Base-by-base conservation (phyloP, 148 eudicot species). In the Vaccinium macrocarpon region DNA sequence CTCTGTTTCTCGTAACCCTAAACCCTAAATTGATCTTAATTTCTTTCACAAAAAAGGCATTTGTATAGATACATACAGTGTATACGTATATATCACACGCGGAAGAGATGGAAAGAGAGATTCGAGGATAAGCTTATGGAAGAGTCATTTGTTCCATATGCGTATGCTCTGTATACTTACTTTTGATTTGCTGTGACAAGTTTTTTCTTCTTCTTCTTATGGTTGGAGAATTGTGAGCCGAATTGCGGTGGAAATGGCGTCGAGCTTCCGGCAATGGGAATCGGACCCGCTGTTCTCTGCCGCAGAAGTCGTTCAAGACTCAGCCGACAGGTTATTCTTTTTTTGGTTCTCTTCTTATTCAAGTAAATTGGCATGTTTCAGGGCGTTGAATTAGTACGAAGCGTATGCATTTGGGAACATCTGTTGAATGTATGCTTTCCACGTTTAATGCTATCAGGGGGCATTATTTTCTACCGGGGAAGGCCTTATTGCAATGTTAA, bases 241-340 rank as follows among this genome's bases (percentile, higher is more conserved):
- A 35, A 1, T n/a, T 21, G 64, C 50, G 77, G 32, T 2, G 32
- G 78, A 50, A 64, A 85, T 82, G 84, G 87, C 82, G 27, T 87
- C 84, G 82, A 84, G 88, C n/a, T 81, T 84, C 78, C 82, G 84
- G 5, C 79, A 81, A 79, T 84, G 90, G 88, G 88, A 86, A 59
- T 86, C 88, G 56, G 90, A 88, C 87, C 90, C 90, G 66, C 87
- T 86, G 29, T 86, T 88, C 79, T 82, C 88, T 2, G 90, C 90
- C 12, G 90, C 90, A 50, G 90, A 88, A 82, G 85, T 88, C 49
- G 87, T 88, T 84, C 90, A 88, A 88, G 90, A 88, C 53, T 86
- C 90, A 3, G 87, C 86, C 6, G 88, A 86, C 82, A 84, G 90
- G 88, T 86, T 14, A 46, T 42, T 42, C 46, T 42, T 42, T 42